Evolutionary conservation across 2,329 filamentous ascomycete genomes (phyloP).

Genomic region (Fonsecaea erecta): DNA sequence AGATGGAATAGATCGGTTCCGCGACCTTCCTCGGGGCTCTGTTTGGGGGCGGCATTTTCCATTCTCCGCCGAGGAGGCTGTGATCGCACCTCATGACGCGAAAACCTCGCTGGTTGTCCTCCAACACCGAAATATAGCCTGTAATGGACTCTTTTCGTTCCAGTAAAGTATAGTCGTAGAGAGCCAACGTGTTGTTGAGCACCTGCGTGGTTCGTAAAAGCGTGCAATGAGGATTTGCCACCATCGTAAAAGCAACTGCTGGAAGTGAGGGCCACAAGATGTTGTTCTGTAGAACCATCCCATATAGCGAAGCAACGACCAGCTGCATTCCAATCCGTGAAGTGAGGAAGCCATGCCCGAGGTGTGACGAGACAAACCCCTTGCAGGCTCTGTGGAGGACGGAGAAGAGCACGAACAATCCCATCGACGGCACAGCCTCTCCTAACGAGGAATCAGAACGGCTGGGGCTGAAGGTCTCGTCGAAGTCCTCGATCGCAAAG

Average conservation of each 20-base stretch:
- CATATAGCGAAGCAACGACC: constrained; percentile 67
- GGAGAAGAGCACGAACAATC: constrained; percentile 69
- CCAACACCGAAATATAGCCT: constrained; percentile 88
- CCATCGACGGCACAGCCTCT: constrained; percentile 68
- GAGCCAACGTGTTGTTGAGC: constrained; percentile 69
- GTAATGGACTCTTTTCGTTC: constrained; percentile 85
- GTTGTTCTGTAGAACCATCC: constrained; percentile 70
- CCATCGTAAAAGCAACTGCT: constrained; percentile 65
- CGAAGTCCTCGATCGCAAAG: constrained; percentile 67
- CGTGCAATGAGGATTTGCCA: constrained; percentile 75
- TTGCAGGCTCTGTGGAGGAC: constrained; percentile 49
- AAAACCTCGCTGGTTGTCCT: constrained; percentile 72
- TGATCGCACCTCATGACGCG: constrained; percentile 91
- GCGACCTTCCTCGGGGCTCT: constrained; percentile 58
- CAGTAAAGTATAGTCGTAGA: constrained; percentile 73
- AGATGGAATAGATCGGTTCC: constrained; percentile 95
- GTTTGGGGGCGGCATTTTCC: constrained; percentile 62
- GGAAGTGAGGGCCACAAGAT: constrained; percentile 70
- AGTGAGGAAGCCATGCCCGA: constrained; percentile 67
- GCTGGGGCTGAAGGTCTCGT: constrained; percentile 47
- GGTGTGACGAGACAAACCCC: constrained; percentile 51
- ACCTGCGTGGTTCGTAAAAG: constrained; percentile 62
- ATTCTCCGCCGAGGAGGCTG: constrained; percentile 90
- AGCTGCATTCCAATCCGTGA: constrained; percentile 75
- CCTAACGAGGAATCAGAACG: constrained; percentile 62